A percentile compares a stretch with the other conserved stretches of the same genome.
These are phyloP conservation scores for Albophoma yamanashiensis DNA, from an alignment of 2,329 filamentous ascomycete genomes.

Conservation along the genomic window DNA sequence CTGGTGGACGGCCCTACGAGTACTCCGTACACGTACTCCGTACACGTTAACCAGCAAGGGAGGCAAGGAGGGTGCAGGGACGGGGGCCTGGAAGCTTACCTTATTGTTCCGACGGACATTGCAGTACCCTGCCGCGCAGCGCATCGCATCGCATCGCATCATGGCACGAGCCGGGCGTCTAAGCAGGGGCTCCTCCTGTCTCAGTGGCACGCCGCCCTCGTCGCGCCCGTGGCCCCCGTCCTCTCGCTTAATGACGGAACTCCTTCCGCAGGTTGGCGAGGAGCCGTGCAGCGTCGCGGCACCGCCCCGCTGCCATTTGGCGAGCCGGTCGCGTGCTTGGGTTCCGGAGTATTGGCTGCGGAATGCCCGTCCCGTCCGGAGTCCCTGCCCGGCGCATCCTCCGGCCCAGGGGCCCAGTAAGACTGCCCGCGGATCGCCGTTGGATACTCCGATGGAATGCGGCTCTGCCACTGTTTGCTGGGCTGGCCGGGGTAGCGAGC, in stretches of 20 bases:
- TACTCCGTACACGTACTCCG: too few relatives aligned
- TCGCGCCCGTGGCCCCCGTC: neutral
- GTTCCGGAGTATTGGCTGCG: neutral
- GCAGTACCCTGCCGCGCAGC: neutral
- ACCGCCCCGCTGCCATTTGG: neutral
- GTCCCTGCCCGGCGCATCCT: neutral
- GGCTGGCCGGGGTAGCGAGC: neutral
- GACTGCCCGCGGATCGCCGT: neutral
- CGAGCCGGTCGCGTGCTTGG: neutral
- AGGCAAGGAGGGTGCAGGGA: neutral
- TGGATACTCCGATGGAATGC: neutral
- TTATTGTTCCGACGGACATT: slow-evolving; percentile 1
- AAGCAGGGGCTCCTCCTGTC: neutral
- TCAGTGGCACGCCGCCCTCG: neutral
- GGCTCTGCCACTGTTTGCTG: neutral
- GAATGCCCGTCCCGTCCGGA: neutral
- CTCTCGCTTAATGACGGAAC: slow-evolving; percentile 6
- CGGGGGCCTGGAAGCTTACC: neutral
- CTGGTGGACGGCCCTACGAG: neutral
- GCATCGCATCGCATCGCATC: neutral
- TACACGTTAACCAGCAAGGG: too few relatives aligned
- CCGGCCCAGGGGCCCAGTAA: neutral
- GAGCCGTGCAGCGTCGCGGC: neutral
- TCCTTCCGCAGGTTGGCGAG: neutral
- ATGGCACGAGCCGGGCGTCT: neutral